Base-by-base conservation (phyloP, 2,329 filamentous ascomycete species). In the Westerdykella aurantiaca region DNA sequence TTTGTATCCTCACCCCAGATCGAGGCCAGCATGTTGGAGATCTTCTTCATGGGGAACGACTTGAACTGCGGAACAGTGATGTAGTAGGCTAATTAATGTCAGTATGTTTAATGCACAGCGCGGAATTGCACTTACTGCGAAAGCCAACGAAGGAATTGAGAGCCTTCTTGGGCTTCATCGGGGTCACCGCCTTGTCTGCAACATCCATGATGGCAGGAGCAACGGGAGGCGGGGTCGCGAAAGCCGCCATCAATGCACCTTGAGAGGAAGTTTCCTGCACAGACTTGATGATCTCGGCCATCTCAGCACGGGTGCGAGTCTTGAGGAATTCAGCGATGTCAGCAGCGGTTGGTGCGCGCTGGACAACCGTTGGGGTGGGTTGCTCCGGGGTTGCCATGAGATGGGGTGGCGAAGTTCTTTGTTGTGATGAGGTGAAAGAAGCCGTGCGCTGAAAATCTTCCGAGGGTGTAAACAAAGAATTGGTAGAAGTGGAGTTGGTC, bases 1-100 rank as follows among this genome's bases (percentile, higher is more conserved):
- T 72, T 72, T 38, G 66, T 67, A 49, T 80, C 76, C 31, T 66
- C 61, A 39, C 69, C 60, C 77, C 77, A 80, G 47, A 79, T 64
- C 23, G 60, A 56, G 17, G 67, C 72, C 46, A 80, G 59, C 48
- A 72, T 66, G 12, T 69, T 70, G 34, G 77, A 80, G 42, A 75
- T 73, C 34, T 68, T 66, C 64, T 78, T 79, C 63, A 80, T 78
- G 31, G 71, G 70, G 39, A 68, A 58, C 23, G 64, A 62, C 6
- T 69, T 68, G 51, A 78, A 76, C n/a, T 13, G 21, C 11, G 53
- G 53, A 9, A 74, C 60, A 7, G 61, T 55, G 23, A 72, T 62
- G 52, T 76, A 76, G 56, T 72, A 75, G 49, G 66, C 74, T 77
- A 45, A 34, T 9, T 41, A 71, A 77, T 42, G 39, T 56, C 23